Percentiles rank a stretch among this genome's conserved stretches.
Evolutionary conservation across 495 filamentous ascomycete species (phyloP).

Genomic region (Polyplosphaeria fusca): DNA sequence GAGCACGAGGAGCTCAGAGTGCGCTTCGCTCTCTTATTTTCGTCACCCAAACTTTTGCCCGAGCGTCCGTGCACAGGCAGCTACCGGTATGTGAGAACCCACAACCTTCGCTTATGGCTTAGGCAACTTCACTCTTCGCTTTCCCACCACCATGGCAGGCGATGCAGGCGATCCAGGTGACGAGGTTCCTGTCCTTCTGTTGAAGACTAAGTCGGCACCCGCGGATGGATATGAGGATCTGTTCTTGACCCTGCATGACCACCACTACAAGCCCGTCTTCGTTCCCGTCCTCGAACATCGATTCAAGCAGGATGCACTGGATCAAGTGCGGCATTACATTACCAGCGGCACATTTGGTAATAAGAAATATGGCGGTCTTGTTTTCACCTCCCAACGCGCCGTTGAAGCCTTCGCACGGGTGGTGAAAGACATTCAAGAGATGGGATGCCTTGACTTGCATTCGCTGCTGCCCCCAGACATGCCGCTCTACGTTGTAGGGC

Average conservation of each 20-base stretch:
- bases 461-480: constrained; percentile 47
- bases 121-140: neutral
- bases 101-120: too few relatives aligned
- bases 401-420: constrained; percentile 78
- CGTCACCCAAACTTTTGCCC: too few relatives aligned
- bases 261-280: constrained; percentile 61
- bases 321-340: constrained; percentile 46
- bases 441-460: constrained; percentile 14
- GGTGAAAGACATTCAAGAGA: constrained; percentile 45
- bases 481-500: constrained; percentile 84
- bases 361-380: constrained; percentile 70
- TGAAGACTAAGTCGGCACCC: constrained; percentile 82
- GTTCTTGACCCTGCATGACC: constrained; percentile 52
- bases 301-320: constrained; percentile 50
- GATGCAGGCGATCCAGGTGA: too few relatives aligned
- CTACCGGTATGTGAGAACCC: too few relatives aligned
- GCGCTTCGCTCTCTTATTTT: too few relatives aligned
- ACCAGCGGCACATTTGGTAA: constrained; percentile 26
- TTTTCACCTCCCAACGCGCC: constrained; percentile 92
- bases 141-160: constrained; percentile 21
- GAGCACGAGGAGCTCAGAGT: too few relatives aligned
- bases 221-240: constrained; percentile 75
- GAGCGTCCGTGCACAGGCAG: too few relatives aligned
- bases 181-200: constrained; percentile 65
- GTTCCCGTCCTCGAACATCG: constrained; percentile 81